A percentile compares a stretch with the other conserved stretches of the same genome.
These are phyloP conservation scores for Apophysomyces variabilis DNA, from an alignment of 371 early-diverging fungal genomes.

Conservation along the genomic window DNA sequence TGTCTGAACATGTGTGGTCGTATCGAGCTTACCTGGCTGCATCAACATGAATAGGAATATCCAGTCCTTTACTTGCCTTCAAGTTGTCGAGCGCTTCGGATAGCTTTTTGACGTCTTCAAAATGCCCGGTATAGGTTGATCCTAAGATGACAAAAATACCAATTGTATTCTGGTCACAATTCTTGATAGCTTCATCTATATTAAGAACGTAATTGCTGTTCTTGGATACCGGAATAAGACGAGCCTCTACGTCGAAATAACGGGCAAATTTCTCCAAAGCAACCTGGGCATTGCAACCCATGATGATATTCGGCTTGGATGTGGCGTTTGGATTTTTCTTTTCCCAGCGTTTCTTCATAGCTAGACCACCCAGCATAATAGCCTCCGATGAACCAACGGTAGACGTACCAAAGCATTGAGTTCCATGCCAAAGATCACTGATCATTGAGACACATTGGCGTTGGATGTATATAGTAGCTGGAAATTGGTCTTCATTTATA, in stretches of 20 bases:
- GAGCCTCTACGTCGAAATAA: slow-evolving; percentile 71
- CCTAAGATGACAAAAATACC: slow-evolving; percentile 75
- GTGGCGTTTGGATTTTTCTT: slow-evolving; percentile 48
- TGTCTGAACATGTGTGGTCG: too few species aligned
- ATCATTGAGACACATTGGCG: slow-evolving; percentile 65
- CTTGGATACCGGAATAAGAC: slow-evolving; percentile 53
- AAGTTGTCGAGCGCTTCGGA: slow-evolving; percentile 58
- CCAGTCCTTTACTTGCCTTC: slow-evolving; percentile 65
- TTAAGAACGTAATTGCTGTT: slow-evolving; percentile 61
- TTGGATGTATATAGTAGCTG: slow-evolving; percentile 60
- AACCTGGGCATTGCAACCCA: slow-evolving; percentile 77
- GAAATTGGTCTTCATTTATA: slow-evolving; percentile 64
- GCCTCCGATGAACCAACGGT: slow-evolving; percentile 79
- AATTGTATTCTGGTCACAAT: slow-evolving; percentile 80
- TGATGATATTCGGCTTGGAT: slow-evolving; percentile 71
- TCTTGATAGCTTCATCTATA: slow-evolving; percentile 58
- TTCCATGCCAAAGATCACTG: slow-evolving; percentile 60
- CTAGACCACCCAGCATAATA: slow-evolving; percentile 70
- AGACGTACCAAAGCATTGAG: slow-evolving; percentile 56
- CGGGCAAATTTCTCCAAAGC: slow-evolving; percentile 51
- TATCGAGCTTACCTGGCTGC: slow-evolving; percentile 59
- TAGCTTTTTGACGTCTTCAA: slow-evolving; percentile 73
- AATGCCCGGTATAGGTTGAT: slow-evolving; percentile 77
- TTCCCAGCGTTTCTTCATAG: slow-evolving; percentile 79
- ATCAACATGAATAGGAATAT: slow-evolving; percentile 68